Conservation (phyloP, 129 eudicot genomes). For the Helianthus annuus region DNA sequence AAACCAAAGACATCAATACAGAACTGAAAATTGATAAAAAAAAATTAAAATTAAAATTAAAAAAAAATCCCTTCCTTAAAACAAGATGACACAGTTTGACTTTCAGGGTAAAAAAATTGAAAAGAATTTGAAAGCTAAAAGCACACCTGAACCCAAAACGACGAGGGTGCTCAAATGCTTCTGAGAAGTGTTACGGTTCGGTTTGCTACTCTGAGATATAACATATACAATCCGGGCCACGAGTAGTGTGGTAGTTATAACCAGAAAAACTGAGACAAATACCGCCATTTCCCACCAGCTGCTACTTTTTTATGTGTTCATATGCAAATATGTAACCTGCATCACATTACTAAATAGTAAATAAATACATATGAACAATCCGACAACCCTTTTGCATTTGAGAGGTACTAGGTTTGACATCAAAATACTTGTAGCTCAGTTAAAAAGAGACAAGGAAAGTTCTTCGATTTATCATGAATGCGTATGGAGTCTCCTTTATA, state of each 20-base stretch:
- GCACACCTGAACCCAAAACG: constrained; percentile 89
- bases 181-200: constrained; percentile 33
- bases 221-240: constrained; percentile 59
- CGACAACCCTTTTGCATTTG: neutral
- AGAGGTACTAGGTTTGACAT: neutral
- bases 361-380: neutral
- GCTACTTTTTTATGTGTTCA: neutral
- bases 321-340: constrained; percentile 18
- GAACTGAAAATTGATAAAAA: neutral
- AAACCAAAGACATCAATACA: neutral
- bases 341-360: constrained; percentile 8
- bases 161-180: constrained; percentile 68
- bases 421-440: neutral
- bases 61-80: neutral
- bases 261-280: constrained; percentile 23
- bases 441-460: neutral
- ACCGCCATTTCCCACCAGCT: constrained; percentile 25
- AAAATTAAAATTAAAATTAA: too few species aligned
- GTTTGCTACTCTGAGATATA: constrained; percentile 57
- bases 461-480: neutral
- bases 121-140: constrained; percentile 12
- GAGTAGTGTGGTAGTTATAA: constrained; percentile 35
- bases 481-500: neutral
- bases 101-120: neutral
- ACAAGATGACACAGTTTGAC: neutral